Evolutionary conservation across 1,139 yeast species (phyloP).

Genomic region (Diutina sp.): DNA sequence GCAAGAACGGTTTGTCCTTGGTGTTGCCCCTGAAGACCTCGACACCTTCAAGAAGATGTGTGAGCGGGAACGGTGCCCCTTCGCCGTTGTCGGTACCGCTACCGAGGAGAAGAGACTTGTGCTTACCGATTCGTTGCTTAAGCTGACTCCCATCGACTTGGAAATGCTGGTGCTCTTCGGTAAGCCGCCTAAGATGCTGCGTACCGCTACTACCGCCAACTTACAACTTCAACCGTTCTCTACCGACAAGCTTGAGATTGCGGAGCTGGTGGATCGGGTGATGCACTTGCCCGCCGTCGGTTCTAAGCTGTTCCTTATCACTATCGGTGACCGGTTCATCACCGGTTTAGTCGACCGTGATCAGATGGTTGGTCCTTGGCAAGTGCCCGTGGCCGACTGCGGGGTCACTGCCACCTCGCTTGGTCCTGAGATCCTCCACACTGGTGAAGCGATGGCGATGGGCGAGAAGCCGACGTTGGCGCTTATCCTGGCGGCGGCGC

Average conservation of each 20-base stretch:
- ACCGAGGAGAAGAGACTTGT: slow-evolving; percentile 76
- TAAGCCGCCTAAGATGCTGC: slow-evolving; percentile 91
- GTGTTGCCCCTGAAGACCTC: slow-evolving; percentile 74
- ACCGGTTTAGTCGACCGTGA: slow-evolving; percentile 96
- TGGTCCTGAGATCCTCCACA: slow-evolving; percentile 52
- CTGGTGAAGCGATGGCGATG: slow-evolving; percentile 97
- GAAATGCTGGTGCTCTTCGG: slow-evolving; percentile 97
- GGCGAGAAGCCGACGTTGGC: slow-evolving; percentile 95
- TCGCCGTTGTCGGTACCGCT: slow-evolving; percentile 91
- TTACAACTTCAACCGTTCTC: slow-evolving; percentile 39
- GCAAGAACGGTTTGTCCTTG: slow-evolving; percentile 94
- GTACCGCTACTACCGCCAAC: slow-evolving; percentile 56
- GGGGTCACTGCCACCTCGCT: slow-evolving; percentile 92
- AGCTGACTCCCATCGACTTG: slow-evolving; percentile 81
- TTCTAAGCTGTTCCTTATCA: slow-evolving; percentile 85
- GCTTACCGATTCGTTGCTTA: slow-evolving; percentile 65
- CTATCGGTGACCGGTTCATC: slow-evolving; percentile 94
- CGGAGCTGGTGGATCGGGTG: slow-evolving; percentile 73
- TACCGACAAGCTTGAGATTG: slow-evolving; percentile 19
- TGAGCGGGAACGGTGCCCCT: slow-evolving; percentile 92
- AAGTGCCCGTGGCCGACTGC: slow-evolving; percentile 97
- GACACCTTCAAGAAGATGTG: slow-evolving; percentile 66
- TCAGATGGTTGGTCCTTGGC: slow-evolving; percentile 99
- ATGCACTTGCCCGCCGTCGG: slow-evolving; percentile 90
- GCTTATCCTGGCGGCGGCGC: slow-evolving; percentile 80